These are phyloP conservation scores for Eimeria sp. DNA, from an alignment of 169 alveolate genomes.

Conservation along the genomic window DNA sequence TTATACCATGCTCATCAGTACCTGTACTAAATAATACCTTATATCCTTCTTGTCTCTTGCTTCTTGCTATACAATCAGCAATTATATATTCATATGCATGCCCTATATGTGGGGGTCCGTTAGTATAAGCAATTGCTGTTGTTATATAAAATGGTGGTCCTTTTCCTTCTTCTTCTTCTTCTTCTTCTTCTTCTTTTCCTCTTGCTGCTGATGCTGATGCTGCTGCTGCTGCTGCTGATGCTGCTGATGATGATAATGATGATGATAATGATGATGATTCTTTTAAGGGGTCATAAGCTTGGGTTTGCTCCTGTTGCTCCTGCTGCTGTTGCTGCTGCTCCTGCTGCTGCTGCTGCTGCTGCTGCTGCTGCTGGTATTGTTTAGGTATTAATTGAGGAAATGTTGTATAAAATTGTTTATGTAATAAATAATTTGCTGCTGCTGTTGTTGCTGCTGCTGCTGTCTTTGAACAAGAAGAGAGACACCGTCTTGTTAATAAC, in stretches of 20 bases:
- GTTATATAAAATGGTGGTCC: slow-evolving; percentile 89
- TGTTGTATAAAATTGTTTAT: no score
- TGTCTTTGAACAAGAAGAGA: not conserved
- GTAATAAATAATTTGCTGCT: not conserved
- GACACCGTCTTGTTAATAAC: not conserved
- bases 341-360: slow-evolving; percentile 3
- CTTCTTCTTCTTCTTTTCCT: not conserved
- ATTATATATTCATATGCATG: slow-evolving; percentile 93
- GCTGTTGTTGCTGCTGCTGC: slow-evolving; percentile 23
- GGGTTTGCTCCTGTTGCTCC: slow-evolving; percentile 4
- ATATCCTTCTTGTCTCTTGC: slow-evolving; percentile 90
- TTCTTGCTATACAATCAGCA: slow-evolving; percentile 90
- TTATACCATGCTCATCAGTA: slow-evolving; percentile 97
- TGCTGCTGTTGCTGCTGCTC: not conserved
- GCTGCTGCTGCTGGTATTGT: not conserved
- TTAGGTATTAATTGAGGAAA: no score
- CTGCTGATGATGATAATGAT: not conserved
- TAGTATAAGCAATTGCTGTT: slow-evolving; percentile 96
- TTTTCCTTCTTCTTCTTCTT: not conserved
- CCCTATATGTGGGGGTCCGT: slow-evolving; percentile 97
- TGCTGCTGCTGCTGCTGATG: slow-evolving; percentile 11
- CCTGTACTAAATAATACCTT: slow-evolving; percentile 93
- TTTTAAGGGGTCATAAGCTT: not conserved
- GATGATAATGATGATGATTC: not conserved
- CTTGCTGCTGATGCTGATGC: not conserved